Evolutionary conservation across 2,329 filamentous ascomycete genomes (phyloP).

Genomic region (Aspergillus thermomutatus): DNA sequence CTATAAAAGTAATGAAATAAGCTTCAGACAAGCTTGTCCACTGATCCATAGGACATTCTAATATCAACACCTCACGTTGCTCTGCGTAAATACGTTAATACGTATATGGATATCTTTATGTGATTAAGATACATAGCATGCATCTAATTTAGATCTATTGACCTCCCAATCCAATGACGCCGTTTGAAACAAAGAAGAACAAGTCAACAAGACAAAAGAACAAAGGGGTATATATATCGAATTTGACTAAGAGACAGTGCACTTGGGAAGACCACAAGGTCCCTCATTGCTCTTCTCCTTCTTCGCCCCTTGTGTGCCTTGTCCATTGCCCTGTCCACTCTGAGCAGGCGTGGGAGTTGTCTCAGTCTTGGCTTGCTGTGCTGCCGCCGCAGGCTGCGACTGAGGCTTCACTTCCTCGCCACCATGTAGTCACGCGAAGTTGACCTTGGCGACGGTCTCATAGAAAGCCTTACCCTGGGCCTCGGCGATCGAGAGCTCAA

Average conservation of each 20-base stretch:
- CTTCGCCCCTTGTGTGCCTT: constrained; percentile 36
- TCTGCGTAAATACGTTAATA: background rate
- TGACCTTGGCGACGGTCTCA: constrained; percentile 67
- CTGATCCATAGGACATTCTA: background rate
- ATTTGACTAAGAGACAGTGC: constrained; percentile 57
- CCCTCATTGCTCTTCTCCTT: constrained; percentile 53
- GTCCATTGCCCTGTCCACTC: constrained; percentile 30
- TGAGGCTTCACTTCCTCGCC: constrained; percentile 35
- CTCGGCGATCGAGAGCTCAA: constrained; percentile 75
- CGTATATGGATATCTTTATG: background rate
- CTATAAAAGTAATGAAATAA: background rate
- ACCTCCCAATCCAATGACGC: background rate
- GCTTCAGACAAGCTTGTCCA: background rate
- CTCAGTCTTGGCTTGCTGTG: constrained; percentile 22
- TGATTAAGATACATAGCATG: background rate
- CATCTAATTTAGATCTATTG: background rate
- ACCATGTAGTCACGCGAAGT: constrained; percentile 75
- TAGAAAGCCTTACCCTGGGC: constrained; percentile 86
- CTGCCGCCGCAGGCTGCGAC: constrained; percentile 26
- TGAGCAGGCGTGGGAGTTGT: constrained; percentile 17
- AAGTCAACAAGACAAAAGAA: constrained; percentile 5
- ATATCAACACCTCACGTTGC: background rate
- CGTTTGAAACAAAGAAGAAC: constrained; percentile 6
- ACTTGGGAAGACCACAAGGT: constrained; percentile 75
- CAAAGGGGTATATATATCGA: constrained; percentile 7